These are phyloP conservation scores for Tricholoma terreum DNA, from an alignment of 768 basidiomycete species.

Conservation along the genomic window DNA sequence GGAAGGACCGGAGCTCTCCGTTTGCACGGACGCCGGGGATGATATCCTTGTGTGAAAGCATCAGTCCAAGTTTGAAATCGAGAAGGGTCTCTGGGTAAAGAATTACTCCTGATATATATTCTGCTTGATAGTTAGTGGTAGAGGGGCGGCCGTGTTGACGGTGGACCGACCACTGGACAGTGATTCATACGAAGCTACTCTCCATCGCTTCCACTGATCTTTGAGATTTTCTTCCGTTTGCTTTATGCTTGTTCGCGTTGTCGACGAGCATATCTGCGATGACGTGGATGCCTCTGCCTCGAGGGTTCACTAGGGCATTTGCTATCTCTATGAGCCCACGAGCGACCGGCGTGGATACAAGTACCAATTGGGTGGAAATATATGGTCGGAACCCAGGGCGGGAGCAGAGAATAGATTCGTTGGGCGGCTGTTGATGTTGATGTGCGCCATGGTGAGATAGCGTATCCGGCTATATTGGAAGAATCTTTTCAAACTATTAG, in stretches of 20 bases:
- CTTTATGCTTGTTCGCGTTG: conserved; percentile 17
- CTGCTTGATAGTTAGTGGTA: conserved; percentile 17
- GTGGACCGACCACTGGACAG: conserved; percentile 34
- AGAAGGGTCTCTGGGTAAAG: conserved; percentile 47
- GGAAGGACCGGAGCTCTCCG: conserved; percentile 43
- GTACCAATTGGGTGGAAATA: conserved; percentile 24
- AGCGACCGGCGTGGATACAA: conserved; percentile 38
- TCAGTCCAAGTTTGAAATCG: conserved; percentile 45
- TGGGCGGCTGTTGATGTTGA: conserved; percentile 20
- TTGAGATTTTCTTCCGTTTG: conserved; percentile 34
- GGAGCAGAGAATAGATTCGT: conserved; percentile 31
- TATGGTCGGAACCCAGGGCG: conserved; percentile 13
- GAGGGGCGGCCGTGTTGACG: background rate
- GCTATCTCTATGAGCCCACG: conserved; percentile 43
- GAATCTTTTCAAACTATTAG: background rate
- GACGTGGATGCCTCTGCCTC: conserved; percentile 47
- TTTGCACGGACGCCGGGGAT: conserved; percentile 51
- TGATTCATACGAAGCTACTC: conserved; percentile 41
- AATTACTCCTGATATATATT: conserved; percentile 51
- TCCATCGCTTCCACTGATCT: conserved; percentile 41
- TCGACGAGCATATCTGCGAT: conserved; percentile 37
- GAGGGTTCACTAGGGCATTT: conserved; percentile 41
- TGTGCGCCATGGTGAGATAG: conserved; percentile 7
- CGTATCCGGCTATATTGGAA: background rate
- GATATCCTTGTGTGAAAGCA: conserved; percentile 42